Evolutionary conservation across 768 basidiomycete genomes (phyloP).

Genomic region (Rhizopogon vulgaris): DNA sequence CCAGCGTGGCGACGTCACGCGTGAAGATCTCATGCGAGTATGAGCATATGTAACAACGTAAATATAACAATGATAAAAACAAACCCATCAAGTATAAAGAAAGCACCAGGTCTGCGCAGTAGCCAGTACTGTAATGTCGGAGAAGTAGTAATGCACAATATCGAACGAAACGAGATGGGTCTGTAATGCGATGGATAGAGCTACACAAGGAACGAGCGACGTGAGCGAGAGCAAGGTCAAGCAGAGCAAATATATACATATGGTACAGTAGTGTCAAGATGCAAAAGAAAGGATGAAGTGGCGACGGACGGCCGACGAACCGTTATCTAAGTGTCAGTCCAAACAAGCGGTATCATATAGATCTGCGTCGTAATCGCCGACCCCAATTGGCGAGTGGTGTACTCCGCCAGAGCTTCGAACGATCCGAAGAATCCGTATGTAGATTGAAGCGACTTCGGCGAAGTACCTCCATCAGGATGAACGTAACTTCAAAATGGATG

Average conservation of each 20-base stretch:
- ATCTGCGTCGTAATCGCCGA: constrained; percentile 27
- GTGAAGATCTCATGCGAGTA: too few relatives aligned
- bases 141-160: background rate
- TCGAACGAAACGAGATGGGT: background rate
- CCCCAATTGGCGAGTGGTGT: constrained; percentile 20
- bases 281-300: background rate
- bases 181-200: background rate
- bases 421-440: constrained; percentile 41
- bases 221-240: background rate
- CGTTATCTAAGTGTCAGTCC: background rate
- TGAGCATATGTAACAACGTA: background rate
- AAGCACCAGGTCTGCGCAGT: background rate
- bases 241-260: background rate
- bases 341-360: constrained; percentile 7
- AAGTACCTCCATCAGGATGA: constrained; percentile 59
- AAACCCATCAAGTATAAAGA: background rate
- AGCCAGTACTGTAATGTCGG: background rate
- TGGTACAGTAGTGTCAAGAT: background rate
- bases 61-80: background rate
- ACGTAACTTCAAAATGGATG: constrained; percentile 38
- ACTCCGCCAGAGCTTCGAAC: constrained; percentile 40
- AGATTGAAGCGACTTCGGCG: constrained; percentile 53
- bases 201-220: constrained; percentile 3
- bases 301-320: background rate
- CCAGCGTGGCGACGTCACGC: background rate